phyloP scores from a whole-genome alignment of 176 grass and related monocot genomes.

The Triticum urartu region DNA sequence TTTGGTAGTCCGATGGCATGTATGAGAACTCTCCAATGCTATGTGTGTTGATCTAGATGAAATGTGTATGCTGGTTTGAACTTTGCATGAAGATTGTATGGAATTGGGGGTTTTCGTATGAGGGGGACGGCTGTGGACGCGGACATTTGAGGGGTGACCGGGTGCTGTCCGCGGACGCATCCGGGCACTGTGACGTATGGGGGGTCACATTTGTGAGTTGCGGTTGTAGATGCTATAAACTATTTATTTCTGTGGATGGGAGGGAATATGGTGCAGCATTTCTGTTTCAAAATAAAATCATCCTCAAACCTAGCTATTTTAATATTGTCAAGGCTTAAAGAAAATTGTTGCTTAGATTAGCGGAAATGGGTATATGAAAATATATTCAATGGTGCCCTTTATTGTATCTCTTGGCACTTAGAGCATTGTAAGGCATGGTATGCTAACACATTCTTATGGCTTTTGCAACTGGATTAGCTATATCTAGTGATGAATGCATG shows the following conservation, averaged over 20 bases:
- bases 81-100: no score
- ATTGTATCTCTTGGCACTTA: constrained; percentile 4
- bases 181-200: no score
- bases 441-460: not conserved
- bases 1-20: no score
- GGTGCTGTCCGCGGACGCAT: no score
- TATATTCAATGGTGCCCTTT: not conserved
- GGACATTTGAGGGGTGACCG: no score
- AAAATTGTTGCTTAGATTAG: not conserved
- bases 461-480: constrained; percentile 2
- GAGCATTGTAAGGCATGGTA: not conserved
- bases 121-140: no score
- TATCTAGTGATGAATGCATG: not conserved
- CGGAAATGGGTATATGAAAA: not conserved
- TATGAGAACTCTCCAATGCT: no score
- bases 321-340: not conserved
- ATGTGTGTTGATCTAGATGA: no score
- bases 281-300: not conserved
- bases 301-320: not conserved
- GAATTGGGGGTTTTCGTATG: no score
- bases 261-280: not conserved
- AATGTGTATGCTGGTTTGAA: no score
- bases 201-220: no score
- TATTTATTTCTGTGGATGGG: not conserved
- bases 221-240: no score